Base-by-base conservation (phyloP, 495 filamentous ascomycete genomes). In the Podospora fimiseda region DNA sequence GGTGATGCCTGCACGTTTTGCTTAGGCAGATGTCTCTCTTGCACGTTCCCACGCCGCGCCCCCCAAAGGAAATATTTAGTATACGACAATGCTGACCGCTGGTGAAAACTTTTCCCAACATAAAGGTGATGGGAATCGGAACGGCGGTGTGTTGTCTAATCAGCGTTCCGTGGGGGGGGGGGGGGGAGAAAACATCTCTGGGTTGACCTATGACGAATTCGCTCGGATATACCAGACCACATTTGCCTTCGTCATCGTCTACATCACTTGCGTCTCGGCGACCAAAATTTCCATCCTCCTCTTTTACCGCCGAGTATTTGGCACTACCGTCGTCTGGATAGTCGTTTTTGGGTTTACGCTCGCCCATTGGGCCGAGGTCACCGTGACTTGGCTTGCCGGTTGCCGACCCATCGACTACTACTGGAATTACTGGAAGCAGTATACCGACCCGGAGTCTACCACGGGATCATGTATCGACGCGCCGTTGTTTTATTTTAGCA, bases 221-320 rank as follows among this genome's bases (percentile, higher is more conserved):
- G 55, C 51, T 36, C 56, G 56, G 51, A 50, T 60, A 19, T 60
- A 53, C 54, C 58, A 60, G 41, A 60, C 54, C 11, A 60, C 58
- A 0, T 57, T 54, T 40, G 53, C 58, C 38, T 60, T 60, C 20
- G 58, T 60, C 53, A 60, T 60, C 54, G 53, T 65, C 44, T 59
- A 59, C 53, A 62, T 57, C 48, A 53, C 53, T 19, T 59, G 60
- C 53, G 55, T 62, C 43, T 57, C 56, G 43, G 54, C 60, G 3
- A 59, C 56, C 50, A 59, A 62, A 42, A 23, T 50, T 0, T 59
- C 53, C 15, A 62, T 62, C 38, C 43, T 62, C 2, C 53, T 62
- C 0, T 60, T 57, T 43, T 60, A 60, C 54, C 53, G 58, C 51
- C 58, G 58, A 13, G 50, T 57, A 4, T 60, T 60, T 33, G 53